Evolutionary conservation across 345 rosid genomes (phyloP).

Genomic region (Clarkia xantiana): DNA sequence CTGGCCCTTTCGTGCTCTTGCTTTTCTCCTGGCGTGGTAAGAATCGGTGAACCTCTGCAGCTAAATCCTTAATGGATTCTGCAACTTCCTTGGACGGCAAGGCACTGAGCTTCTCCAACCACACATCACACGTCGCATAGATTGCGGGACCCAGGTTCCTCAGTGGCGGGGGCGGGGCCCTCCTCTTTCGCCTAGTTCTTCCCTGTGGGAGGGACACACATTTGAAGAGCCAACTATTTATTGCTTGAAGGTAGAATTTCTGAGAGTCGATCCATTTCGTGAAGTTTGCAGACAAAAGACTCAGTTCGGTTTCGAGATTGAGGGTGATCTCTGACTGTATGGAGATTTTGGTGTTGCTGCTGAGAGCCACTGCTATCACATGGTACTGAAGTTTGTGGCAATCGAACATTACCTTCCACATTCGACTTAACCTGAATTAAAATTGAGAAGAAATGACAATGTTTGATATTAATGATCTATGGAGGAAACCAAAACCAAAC

Average conservation of each 20-base stretch:
- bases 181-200: conserved; percentile 25
- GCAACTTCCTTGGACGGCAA: conserved; percentile 44
- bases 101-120: conserved; percentile 38
- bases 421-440: conserved; percentile 55
- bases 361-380: conserved; percentile 39
- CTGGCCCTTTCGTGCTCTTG: conserved; percentile 26
- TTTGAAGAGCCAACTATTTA: conserved; percentile 62
- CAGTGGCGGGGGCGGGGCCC: conserved; percentile 6
- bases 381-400: conserved; percentile 70
- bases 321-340: conserved; percentile 44
- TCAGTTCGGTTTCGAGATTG: conserved; percentile 55
- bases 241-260: conserved; percentile 47
- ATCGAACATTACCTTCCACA: conserved; percentile 91
- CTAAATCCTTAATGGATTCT: conserved; percentile 41
- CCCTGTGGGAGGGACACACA: conserved; percentile 27
- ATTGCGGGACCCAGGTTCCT: conserved; percentile 51
- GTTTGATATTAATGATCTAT: neutral
- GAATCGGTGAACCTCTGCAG: conserved; percentile 45
- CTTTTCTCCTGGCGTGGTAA: conserved; percentile 71
- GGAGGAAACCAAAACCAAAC: neutral
- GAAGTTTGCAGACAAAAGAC: conserved; percentile 39
- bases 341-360: conserved; percentile 32
- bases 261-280: conserved; percentile 67
- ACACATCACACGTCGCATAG: conserved; percentile 48
- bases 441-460: neutral